These are phyloP conservation scores for Rhodotorula taiwanensis DNA, from an alignment of 768 basidiomycete genomes.

Conservation along the genomic window DNA sequence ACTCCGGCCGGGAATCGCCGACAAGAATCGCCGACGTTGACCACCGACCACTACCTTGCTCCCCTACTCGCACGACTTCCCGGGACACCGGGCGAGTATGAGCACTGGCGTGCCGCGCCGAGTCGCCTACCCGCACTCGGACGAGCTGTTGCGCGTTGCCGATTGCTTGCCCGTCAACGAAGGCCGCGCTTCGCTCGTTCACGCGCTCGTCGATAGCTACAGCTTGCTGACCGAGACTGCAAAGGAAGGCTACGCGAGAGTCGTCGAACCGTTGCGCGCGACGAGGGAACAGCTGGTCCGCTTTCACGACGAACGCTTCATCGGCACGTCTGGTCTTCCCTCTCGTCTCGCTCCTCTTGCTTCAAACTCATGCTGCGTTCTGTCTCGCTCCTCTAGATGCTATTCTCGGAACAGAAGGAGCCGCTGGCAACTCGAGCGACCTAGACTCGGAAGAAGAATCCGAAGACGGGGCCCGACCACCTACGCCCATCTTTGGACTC, in stretches of 20 bases:
- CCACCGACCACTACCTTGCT: too few relatives aligned
- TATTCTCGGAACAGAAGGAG: neutral
- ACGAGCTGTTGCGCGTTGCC: conserved; percentile 5
- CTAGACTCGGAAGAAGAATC: neutral
- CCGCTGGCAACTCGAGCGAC: neutral
- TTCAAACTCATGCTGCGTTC: neutral
- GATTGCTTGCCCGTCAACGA: conserved; percentile 46
- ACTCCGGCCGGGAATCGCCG: too few relatives aligned
- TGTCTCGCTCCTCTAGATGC: neutral
- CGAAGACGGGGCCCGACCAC: neutral
- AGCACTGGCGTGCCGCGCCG: neutral
- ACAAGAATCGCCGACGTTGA: too few relatives aligned
- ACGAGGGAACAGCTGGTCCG: conserved; percentile 54
- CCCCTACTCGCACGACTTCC: too few relatives aligned
- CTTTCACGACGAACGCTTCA: conserved; percentile 68
- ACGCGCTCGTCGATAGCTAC: conserved; percentile 31
- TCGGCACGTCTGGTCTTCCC: conserved; percentile 53
- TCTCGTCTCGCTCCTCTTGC: too few relatives aligned
- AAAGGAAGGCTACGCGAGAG: conserved; percentile 36
- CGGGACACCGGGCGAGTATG: too few relatives aligned
- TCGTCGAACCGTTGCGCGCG: conserved; percentile 56
- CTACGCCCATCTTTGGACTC: conserved; percentile 1
- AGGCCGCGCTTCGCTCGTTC: conserved; percentile 37
- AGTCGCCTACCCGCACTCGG: conserved; percentile 34
- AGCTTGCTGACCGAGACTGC: conserved; percentile 30